Evolutionary conservation across 495 filamentous ascomycete genomes (phyloP), one percentile per base, ranked within the genome.

Genomic region (Lichina pygmaea): DNA sequence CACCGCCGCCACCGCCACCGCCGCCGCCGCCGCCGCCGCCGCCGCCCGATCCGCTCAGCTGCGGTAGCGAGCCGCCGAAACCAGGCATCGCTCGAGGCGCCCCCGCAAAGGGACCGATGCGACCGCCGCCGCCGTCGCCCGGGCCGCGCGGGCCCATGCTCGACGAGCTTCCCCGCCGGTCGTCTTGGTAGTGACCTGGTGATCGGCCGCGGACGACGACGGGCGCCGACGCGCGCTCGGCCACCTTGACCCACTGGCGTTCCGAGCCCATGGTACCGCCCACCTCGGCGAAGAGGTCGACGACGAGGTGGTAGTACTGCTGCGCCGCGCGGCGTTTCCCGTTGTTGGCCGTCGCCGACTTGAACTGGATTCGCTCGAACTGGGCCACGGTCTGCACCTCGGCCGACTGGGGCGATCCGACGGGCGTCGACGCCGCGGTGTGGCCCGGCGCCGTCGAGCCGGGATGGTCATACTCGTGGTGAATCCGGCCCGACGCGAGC

Each of bases 361-460:
- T 92, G 66, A 95, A 95, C 54, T 95, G 86, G 40, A 94, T 93
- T 3, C 86, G 74, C 52, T 94, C 86, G 55, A 94, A 95, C 0
- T 78, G 80, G 44, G 73, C 70, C 46, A 58, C 67, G 55, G 44
- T 64, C 56, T 15, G 58, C 57, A 10, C 47, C 30, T 57, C 52
- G 31, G 58, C 55, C 10, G 33, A 37, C 10, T 39, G 15, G n/a
- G 39, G 36, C 11, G 48, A 44, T n/a, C 13, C 36, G 67, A 64
- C 7, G 66, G 66, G 33, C 62, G 60, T 41, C 58, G 53, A 4
- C 52, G 53, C 30, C 59, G 60, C 10, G 57, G 48, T 8, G 56
- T 52, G n/a, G 51, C 43, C 39, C 7, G 15, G 41, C 0, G 32
- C 41, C 24, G 52, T 53, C 30, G 54, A 49, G 39, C 59, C 63